A percentile compares a stretch with the other conserved stretches of the same genome.
Evolutionary conservation across 2,329 filamentous ascomycete species (phyloP).

Genomic region (Diaporthe citrichinensis): DNA sequence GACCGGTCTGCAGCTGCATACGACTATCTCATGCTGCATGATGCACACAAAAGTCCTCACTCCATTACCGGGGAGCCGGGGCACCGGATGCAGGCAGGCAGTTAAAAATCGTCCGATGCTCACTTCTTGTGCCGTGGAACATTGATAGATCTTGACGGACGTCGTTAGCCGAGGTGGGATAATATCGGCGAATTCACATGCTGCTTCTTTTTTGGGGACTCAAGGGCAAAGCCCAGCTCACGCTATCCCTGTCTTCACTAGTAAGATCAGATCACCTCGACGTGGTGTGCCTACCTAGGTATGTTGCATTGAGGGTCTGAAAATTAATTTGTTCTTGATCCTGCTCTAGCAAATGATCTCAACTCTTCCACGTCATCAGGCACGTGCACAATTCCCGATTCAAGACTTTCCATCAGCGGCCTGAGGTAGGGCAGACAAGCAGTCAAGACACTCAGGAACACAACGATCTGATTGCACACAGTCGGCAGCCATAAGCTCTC

Average conservation of each 20-base stretch:
- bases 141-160: neutral
- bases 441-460: slow-evolving; percentile 15
- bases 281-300: too few species aligned
- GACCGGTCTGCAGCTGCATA: neutral
- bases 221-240: neutral
- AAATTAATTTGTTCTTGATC: neutral
- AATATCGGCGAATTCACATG: neutral
- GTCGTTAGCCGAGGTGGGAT: neutral
- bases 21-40: neutral
- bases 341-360: slow-evolving; percentile 1
- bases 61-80: too few species aligned
- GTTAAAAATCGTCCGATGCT: neutral
- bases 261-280: too few species aligned
- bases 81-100: neutral
- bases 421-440: slow-evolving; percentile 24
- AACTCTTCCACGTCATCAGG: slow-evolving; percentile 20
- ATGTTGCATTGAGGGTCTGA: neutral
- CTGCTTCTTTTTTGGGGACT: neutral
- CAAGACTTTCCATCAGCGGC: slow-evolving; percentile 27
- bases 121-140: neutral
- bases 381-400: slow-evolving; percentile 13
- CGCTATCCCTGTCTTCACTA: neutral
- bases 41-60: neutral
- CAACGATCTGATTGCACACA: slow-evolving; percentile 2
- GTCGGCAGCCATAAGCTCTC: slow-evolving; percentile 13